Percentiles rank a stretch among this genome's conserved stretches.
Conservation (phyloP, 1,139 yeast genomes). For the Nakaseomyces glabratus region DNA sequence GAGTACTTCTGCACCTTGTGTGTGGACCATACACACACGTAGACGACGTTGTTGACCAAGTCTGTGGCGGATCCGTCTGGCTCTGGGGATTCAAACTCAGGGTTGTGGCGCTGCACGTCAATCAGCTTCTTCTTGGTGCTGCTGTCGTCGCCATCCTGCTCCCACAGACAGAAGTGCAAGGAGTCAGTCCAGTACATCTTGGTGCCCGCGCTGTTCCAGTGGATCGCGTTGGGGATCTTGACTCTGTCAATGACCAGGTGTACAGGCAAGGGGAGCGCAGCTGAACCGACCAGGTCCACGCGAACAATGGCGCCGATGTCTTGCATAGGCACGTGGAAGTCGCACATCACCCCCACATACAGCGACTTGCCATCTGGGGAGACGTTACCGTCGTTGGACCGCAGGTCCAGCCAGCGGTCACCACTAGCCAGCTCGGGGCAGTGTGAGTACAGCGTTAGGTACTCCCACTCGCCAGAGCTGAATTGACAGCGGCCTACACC, state of each 20-base stretch:
- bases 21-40: constrained; percentile 61
- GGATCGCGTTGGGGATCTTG: constrained; percentile 69
- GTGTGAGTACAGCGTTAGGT: constrained; percentile 35
- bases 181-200: constrained; percentile 69
- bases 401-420: constrained; percentile 34
- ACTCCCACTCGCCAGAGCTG: constrained; percentile 35
- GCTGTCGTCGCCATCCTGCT: constrained; percentile 38
- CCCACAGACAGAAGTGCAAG: constrained; percentile 47
- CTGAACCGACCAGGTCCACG: constrained; percentile 25
- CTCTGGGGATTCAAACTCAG: constrained; percentile 38
- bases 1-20: constrained; percentile 47
- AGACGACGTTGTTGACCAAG: constrained; percentile 46
- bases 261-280: constrained; percentile 12
- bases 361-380: constrained; percentile 58
- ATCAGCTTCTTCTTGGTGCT: constrained; percentile 33
- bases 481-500: constrained; percentile 51
- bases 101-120: constrained; percentile 33
- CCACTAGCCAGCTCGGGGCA: constrained; percentile 30
- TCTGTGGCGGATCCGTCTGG: constrained; percentile 80
- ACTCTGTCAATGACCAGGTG: constrained; percentile 32
- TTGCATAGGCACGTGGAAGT: constrained; percentile 32
- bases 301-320: constrained; percentile 32
- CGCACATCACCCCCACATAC: constrained; percentile 69
- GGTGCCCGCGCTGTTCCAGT: constrained; percentile 42
- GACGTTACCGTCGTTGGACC: constrained; percentile 69